phyloP scores from a whole-genome alignment of 352 stramenopile genomes.

The Aphanomyces euteiches region DNA sequence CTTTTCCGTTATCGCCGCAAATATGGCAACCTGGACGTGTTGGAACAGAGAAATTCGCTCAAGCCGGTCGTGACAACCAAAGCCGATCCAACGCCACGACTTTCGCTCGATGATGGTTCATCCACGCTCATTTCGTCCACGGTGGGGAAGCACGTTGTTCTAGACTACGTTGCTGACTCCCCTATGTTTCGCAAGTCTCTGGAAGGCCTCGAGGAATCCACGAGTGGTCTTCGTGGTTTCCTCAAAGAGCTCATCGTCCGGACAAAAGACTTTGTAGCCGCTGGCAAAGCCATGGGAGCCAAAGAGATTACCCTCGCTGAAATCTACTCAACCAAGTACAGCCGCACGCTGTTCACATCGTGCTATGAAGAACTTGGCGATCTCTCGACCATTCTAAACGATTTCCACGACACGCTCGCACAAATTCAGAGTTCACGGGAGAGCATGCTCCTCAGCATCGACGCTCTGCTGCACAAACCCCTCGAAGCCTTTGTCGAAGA shows the following conservation, averaged over 20 bases:
- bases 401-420: slow-evolving; percentile 75
- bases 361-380: slow-evolving; percentile 40
- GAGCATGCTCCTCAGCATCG: slow-evolving; percentile 78
- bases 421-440: slow-evolving; percentile 79
- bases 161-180: slow-evolving; percentile 84
- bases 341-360: slow-evolving; percentile 81
- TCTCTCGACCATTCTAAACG: slow-evolving; percentile 72
- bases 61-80: background rate
- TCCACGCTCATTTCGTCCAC: slow-evolving; percentile 19
- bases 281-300: slow-evolving; percentile 60
- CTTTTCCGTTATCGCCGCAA: slow-evolving; percentile 26
- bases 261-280: slow-evolving; percentile 72
- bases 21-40: slow-evolving; percentile 30
- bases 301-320: slow-evolving; percentile 68
- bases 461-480: slow-evolving; percentile 63
- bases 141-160: slow-evolving; percentile 66
- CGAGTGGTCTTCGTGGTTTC: slow-evolving; percentile 55
- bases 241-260: slow-evolving; percentile 65
- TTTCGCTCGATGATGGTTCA: background rate
- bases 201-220: slow-evolving; percentile 74
- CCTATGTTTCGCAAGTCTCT: slow-evolving; percentile 80
- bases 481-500: slow-evolving; percentile 66
- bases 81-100: background rate
- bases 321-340: slow-evolving; percentile 71
- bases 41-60: slow-evolving; percentile 4